These are phyloP conservation scores for Shiraia sp. DNA, from an alignment of 2,329 filamentous ascomycete genomes.

Conservation along the genomic window DNA sequence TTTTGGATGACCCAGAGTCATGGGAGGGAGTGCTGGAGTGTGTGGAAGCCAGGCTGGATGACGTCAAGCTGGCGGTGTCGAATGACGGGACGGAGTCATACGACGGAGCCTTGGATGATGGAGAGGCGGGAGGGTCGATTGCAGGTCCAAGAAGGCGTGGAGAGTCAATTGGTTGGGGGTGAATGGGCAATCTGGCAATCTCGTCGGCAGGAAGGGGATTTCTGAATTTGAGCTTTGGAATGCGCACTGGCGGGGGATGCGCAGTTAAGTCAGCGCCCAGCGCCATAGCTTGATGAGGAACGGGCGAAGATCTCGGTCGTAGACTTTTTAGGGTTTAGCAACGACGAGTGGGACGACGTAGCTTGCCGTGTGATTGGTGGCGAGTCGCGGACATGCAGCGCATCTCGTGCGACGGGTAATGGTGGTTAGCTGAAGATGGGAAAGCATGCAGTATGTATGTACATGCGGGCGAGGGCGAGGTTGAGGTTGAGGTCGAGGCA, in stretches of 20 bases:
- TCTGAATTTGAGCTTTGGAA: constrained; percentile 42
- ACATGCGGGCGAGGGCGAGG: constrained; percentile 2
- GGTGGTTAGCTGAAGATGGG: constrained; percentile 13
- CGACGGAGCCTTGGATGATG: constrained; percentile 11
- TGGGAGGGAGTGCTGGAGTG: constrained; percentile 30
- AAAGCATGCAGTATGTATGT: constrained; percentile 1
- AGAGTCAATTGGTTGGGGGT: background rate
- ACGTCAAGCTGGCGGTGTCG: constrained; percentile 25
- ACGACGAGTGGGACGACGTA: constrained; percentile 10
- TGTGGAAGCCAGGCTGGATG: constrained; percentile 40
- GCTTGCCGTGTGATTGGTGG: constrained; percentile 25
- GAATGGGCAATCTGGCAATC: constrained; percentile 6
- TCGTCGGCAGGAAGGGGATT: constrained; percentile 33
- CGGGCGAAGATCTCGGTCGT: constrained; percentile 31
- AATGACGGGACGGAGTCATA: constrained; percentile 14
- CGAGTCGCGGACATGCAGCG: constrained; percentile 13
- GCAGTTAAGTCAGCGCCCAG: constrained; percentile 30
- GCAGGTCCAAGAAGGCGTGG: constrained; percentile 5
- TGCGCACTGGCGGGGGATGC: constrained; percentile 30
- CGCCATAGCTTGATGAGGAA: constrained; percentile 31
- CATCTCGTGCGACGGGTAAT: constrained; percentile 18
- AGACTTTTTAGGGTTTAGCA: constrained; percentile 24
- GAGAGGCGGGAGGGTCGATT: constrained; percentile 10
- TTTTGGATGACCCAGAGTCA: constrained; percentile 32
- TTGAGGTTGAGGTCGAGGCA: background rate